Percentiles rank a stretch among this genome's conserved stretches.
Conservation (phyloP, 2,329 filamentous ascomycete genomes). For the Leptodontidium sp. region DNA sequence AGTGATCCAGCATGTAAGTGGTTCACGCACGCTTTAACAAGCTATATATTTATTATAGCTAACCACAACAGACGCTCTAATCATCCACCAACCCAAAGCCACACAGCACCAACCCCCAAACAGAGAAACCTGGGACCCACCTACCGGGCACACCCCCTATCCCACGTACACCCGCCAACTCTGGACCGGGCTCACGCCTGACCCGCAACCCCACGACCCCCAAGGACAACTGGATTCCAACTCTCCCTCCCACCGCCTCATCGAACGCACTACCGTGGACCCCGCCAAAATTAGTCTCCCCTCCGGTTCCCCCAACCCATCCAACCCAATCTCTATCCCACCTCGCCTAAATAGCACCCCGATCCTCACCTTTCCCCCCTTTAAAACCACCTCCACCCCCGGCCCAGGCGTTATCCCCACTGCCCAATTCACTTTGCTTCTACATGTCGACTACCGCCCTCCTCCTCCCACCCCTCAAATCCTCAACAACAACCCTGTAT, state of each 20-base stretch:
- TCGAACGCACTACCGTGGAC: no score
- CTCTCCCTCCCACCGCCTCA: no score
- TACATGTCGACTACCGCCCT: constrained; percentile 19
- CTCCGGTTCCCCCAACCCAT: no score
- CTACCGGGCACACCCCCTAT: not conserved
- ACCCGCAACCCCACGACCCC: not conserved
- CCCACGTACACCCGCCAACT: constrained; percentile 7
- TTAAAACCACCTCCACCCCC: not conserved
- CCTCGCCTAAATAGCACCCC: not conserved
- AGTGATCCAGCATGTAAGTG: constrained; percentile 22
- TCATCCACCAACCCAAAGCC: no score
- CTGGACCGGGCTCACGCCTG: constrained; percentile 3
- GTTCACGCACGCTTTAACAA: no score
- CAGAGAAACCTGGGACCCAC: no score
- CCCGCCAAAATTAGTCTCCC: no score
- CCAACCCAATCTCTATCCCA: no score
- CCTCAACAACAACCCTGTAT: not conserved
- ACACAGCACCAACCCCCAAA: no score
- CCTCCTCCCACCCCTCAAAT: constrained; percentile 10
- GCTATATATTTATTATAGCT: no score
- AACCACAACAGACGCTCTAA: no score
- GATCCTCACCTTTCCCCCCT: not conserved
- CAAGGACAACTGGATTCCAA: not conserved
- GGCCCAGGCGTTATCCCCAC: not conserved
- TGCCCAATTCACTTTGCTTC: constrained; percentile 20